Evolutionary conservation across 306 rosid species (phyloP).

Genomic region (Castanopsis chinensis): DNA sequence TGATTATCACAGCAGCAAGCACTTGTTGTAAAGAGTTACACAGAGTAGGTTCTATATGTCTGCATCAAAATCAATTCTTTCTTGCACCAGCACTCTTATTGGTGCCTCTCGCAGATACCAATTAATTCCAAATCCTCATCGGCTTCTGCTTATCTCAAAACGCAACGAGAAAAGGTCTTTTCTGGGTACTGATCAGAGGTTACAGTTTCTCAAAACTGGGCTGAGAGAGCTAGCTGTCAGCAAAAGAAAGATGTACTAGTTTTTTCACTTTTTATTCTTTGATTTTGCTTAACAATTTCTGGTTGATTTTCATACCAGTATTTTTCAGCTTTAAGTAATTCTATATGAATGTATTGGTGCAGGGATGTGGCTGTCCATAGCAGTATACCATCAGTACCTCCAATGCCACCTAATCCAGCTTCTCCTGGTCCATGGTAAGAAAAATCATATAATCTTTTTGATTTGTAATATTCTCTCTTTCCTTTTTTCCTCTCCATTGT

Average conservation of each 20-base stretch:
- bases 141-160: constrained; percentile 11
- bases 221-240: neutral
- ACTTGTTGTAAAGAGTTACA: too few relatives aligned
- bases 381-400: constrained; percentile 25
- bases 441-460: too few relatives aligned
- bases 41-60: too few relatives aligned
- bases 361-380: constrained; percentile 40
- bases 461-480: too few relatives aligned
- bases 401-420: constrained; percentile 29
- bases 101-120: neutral
- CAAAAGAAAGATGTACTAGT: constrained; percentile 29
- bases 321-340: neutral
- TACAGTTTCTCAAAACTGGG: neutral
- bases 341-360: neutral
- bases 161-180: neutral
- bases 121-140: constrained; percentile 1
- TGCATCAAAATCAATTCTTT: too few relatives aligned
- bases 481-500: too few relatives aligned
- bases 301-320: too few relatives aligned
- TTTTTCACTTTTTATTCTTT: neutral
- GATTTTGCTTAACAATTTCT: neutral
- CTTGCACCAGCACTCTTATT: too few relatives aligned
- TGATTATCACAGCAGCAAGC: too few relatives aligned
- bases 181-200: constrained; percentile 4
- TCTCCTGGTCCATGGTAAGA: constrained; percentile 34